Percentiles rank a stretch among this genome's conserved stretches.
Conservation (phyloP, 2,329 filamentous ascomycete genomes). For the Neofusicoccum sp. region DNA sequence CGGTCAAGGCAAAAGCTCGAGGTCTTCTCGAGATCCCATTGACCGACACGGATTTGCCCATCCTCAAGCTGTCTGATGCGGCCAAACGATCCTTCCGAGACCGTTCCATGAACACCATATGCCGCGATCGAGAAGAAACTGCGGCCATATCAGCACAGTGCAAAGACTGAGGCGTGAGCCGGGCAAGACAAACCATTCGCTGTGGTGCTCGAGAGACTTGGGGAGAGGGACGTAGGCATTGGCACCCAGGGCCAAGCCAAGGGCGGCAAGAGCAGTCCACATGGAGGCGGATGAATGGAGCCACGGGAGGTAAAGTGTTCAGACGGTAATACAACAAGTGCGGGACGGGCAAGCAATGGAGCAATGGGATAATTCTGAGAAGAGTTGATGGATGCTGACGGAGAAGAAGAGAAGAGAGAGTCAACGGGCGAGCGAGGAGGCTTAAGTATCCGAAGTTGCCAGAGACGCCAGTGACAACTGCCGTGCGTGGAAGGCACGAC, state of each 20-base stretch:
- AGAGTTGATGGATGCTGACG: conserved; percentile 4
- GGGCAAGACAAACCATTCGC: neutral
- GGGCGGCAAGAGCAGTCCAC: conserved; percentile 1
- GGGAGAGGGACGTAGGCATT: neutral
- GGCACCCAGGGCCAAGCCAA: neutral
- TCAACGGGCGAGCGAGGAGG: neutral
- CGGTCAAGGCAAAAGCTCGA: neutral
- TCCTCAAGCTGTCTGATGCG: neutral
- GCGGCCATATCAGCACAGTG: neutral
- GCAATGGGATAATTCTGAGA: conserved; percentile 4
- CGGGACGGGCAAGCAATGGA: conserved; percentile 14
- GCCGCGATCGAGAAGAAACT: conserved; percentile 4
- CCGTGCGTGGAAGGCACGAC: neutral
- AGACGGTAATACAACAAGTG: neutral
- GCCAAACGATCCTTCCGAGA: neutral
- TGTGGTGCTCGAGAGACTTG: neutral
- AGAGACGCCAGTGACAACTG: neutral
- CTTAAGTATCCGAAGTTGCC: neutral
- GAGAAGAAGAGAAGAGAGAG: conserved; percentile 3
- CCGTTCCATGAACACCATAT: neutral
- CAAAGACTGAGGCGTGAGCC: neutral
- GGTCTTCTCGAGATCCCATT: neutral
- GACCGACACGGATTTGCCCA: conserved; percentile 13
- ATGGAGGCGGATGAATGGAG: neutral
- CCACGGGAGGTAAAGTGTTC: neutral